A percentile compares a stretch with the other conserved stretches of the same genome.
phyloP scores from a whole-genome alignment of 257 asterid species.

The Cruciata laevipes region DNA sequence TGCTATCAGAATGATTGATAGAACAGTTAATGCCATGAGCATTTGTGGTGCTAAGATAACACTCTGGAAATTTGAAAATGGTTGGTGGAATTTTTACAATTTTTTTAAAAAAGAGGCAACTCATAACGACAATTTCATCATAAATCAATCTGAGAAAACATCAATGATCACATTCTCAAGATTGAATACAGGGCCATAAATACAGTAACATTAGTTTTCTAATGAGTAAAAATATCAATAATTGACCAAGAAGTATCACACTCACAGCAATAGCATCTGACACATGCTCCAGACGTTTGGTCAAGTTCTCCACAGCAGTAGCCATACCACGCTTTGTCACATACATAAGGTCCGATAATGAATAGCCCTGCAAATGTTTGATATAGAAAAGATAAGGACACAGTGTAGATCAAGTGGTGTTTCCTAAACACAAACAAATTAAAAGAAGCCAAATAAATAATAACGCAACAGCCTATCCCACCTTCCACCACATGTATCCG shows the following conservation, averaged over 20 bases:
- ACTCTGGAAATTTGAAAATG: no score
- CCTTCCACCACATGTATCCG: constrained; percentile 99
- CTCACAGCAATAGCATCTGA: constrained; percentile 88
- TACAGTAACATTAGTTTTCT: background rate
- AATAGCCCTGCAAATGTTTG: constrained; percentile 51
- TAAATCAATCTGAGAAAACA: background rate
- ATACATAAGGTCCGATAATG: constrained; percentile 88
- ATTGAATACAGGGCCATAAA: no score
- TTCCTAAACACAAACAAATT: background rate
- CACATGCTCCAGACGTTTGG: constrained; percentile 78
- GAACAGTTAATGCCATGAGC: no score
- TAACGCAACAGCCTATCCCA: constrained; percentile 19
- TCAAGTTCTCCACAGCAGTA: constrained; percentile 76
- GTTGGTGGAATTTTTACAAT: no score
- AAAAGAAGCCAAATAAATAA: constrained; percentile 4
- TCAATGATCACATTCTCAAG: background rate
- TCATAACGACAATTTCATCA: background rate
- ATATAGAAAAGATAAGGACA: background rate
- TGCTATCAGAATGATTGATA: no score
- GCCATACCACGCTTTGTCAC: constrained; percentile 78
- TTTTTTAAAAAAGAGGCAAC: no score
- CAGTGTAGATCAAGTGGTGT: constrained; percentile 1
- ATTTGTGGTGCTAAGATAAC: no score
- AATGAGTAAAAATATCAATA: no score
- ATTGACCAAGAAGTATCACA: background rate